Evolutionary conservation across 2,329 filamentous ascomycete genomes (phyloP), one percentile per base, ranked within the genome.

Genomic region (Botrytis fabae): DNA sequence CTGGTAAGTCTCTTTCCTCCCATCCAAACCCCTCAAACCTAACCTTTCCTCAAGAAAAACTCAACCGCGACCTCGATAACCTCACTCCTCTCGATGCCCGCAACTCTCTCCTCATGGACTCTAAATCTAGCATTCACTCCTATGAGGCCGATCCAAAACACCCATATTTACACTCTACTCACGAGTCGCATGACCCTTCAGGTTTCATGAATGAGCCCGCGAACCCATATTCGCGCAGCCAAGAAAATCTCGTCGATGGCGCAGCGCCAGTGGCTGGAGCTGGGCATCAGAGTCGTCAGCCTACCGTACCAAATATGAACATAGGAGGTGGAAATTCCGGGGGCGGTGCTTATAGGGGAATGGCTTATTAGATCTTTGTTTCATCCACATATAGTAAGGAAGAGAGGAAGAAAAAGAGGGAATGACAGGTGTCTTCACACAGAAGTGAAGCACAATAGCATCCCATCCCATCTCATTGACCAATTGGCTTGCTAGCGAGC

Each of bases 31-130:
- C 32, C 3, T 14, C 40, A 51, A 69, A 69, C 48, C 54, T 69
- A 69, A 72, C 42, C 20, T 18, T 25, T n/a, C 1, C 18, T 5
- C 3, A n/a, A 94, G 93, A 95, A 83, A 93, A 95, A 85, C 83
- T 89, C 75, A 88, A 90, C 79, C 91, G 91, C 76, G 92, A 96
- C 78, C 84, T 92, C 74, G 94, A 97, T 82, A 90, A 90, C 74
- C 89, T 98, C 68, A 98, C 94, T 1, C 93, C 94, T 8, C 88
- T 97, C 57, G 93, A 97, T 79, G 92, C 94, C 2, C 92, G 93
- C 80, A 95, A 95, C 85, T 95, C 92, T 20, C 89, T 98, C 32
- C 90, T 97, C 46, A 72, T 72, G 70, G 70, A 61, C 54, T 68
- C 65, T 20, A 68, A 68, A 68, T 68, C 65, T 38, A 68, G 65